Conservation (phyloP, 805 yeast genomes). For the Scheffersomyces ergatensis region DNA sequence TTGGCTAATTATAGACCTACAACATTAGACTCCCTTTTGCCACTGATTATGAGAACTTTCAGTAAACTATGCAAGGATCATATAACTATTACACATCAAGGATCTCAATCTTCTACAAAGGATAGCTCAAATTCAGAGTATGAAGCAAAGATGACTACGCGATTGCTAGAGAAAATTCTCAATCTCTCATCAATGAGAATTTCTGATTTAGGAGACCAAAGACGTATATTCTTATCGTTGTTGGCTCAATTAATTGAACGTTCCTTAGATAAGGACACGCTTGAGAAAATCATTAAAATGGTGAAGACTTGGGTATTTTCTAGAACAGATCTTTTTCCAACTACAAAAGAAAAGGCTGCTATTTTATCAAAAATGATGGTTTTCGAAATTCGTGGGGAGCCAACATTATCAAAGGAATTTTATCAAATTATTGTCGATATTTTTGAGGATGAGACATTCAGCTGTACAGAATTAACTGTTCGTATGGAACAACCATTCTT, state of each 20-base stretch:
- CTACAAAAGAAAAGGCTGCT: slow-evolving; percentile 94
- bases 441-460: slow-evolving; percentile 74
- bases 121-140: slow-evolving; percentile 46
- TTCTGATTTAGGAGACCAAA: slow-evolving; percentile 85
- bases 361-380: slow-evolving; percentile 90
- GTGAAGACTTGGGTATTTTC: slow-evolving; percentile 90
- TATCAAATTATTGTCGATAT: slow-evolving; percentile 85
- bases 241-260: slow-evolving; percentile 89
- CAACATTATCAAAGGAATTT: slow-evolving; percentile 70
- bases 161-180: slow-evolving; percentile 69
- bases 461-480: slow-evolving; percentile 85
- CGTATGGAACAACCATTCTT: slow-evolving; percentile 95
- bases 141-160: slow-evolving; percentile 80
- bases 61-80: slow-evolving; percentile 89
- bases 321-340: slow-evolving; percentile 81
- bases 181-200: slow-evolving; percentile 79
- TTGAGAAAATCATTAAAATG: slow-evolving; percentile 70
- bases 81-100: slow-evolving; percentile 58
- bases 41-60: slow-evolving; percentile 79
- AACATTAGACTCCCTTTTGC: slow-evolving; percentile 71
- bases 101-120: slow-evolving; percentile 31
- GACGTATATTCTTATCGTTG: slow-evolving; percentile 81
- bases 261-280: slow-evolving; percentile 71
- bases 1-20: slow-evolving; percentile 72
- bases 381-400: slow-evolving; percentile 85